Base-by-base conservation (phyloP, 805 yeast genomes). In the Nakazawaea anatomiae region DNA sequence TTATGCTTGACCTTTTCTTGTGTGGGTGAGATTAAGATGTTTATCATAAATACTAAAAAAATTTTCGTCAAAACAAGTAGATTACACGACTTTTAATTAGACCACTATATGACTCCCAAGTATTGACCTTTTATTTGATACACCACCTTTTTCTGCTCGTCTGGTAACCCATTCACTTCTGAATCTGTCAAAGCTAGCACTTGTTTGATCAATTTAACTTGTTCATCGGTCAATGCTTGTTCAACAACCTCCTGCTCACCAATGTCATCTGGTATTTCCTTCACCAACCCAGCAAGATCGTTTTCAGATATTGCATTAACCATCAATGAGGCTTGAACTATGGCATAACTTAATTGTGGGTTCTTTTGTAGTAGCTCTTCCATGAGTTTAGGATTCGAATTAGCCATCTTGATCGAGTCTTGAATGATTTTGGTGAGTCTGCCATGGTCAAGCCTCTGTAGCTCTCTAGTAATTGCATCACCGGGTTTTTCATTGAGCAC, bases 261-360 rank as follows among this genome's bases (percentile, higher is more conserved):
- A 10, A 70, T 66, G 30, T 61, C 67, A 5, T 64, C 40, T 18
- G 43, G 46, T 14, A 27, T 14, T 4, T 46, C 42, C 29, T 42
- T 42, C 38, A 63, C 50, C 12, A 65, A 52, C 11, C 31, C 44
- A 39, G 59, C 59, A 28, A 67, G 54, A 12, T 58, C 57, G 0
- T 60, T 62, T 1, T 65, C 57, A 5, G 32, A 44, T 8, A 62
- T 67, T 36, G 60, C 57, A 31, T 67, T 71, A 43, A 68, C 63
- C 53, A 65, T 68, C 55, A 84, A 61, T 54, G 89, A 67, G 1
- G 83, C 72, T 60, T 91, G 97, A 2, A 90, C 92, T 31, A 89
- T 70, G 0, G 96, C 94, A 64, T 83, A 89, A 1, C 88, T 70
- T 44, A 92, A 71, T 64, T 92, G 97, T 0, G 97, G 97, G 52